phyloP scores from a whole-genome alignment of 768 basidiomycete genomes.

The Termitomyces sp. region DNA sequence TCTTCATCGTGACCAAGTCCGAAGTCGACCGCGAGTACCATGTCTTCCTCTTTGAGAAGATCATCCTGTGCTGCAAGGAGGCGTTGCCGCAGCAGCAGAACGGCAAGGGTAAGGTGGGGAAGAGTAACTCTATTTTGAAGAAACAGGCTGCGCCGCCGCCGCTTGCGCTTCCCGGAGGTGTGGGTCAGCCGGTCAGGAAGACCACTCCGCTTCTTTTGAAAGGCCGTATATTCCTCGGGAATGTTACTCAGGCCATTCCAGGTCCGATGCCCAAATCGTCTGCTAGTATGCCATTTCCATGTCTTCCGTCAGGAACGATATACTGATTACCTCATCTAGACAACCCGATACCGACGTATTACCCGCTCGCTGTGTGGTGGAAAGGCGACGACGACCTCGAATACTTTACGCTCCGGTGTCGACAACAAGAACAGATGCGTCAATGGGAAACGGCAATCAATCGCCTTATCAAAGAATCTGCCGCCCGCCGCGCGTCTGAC shows the following conservation, averaged over 20 bases:
- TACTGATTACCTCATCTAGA: conserved; percentile 23
- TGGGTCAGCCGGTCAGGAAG: conserved; percentile 61
- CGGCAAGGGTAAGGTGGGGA: conserved; percentile 63
- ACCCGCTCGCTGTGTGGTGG: conserved; percentile 91
- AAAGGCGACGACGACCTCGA: conserved; percentile 91
- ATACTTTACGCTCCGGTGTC: conserved; percentile 90
- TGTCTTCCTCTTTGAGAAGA: conserved; percentile 98
- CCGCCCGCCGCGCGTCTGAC: conserved; percentile 64
- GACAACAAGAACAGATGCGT: conserved; percentile 85
- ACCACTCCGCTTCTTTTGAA: conserved; percentile 84
- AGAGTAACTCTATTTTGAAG: conserved; percentile 87
- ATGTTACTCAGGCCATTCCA: conserved; percentile 80
- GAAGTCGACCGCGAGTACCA: conserved; percentile 97
- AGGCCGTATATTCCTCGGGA: conserved; percentile 95
- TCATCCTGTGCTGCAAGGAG: conserved; percentile 98
- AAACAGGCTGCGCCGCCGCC: conserved; percentile 58
- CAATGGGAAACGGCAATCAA: conserved; percentile 92
- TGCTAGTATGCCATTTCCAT: conserved; percentile 49
- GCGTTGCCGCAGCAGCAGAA: conserved; percentile 52
- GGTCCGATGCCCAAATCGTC: conserved; percentile 38
- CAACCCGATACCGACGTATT: conserved; percentile 47
- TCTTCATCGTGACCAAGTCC: conserved; percentile 93
- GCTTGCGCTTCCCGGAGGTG: conserved; percentile 42
- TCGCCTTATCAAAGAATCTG: conserved; percentile 75
- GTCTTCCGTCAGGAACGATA: neutral